Conservation (phyloP, 2,329 filamentous ascomycete genomes). For the Lecanicillium sp. region DNA sequence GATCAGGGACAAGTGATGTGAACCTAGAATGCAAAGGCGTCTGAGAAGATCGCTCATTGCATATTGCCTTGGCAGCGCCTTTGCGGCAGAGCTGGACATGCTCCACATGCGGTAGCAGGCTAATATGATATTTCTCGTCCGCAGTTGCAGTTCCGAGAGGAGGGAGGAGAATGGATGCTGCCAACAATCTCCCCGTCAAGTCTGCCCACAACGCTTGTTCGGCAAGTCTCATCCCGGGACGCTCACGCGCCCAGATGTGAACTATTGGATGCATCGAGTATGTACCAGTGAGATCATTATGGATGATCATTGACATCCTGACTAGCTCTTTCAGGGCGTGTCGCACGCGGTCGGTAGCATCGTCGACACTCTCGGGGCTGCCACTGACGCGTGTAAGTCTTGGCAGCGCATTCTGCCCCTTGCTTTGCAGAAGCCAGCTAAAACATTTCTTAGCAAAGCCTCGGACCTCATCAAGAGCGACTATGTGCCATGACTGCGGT, state of each 20-base stretch:
- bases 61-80: not conserved
- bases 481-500: not conserved
- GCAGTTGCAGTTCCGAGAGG: not conserved
- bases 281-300: slow-evolving; percentile 2
- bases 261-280: slow-evolving; percentile 9
- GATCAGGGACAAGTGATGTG: not conserved
- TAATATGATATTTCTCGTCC: slow-evolving; percentile 6
- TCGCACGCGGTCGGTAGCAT: slow-evolving; percentile 3
- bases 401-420: not conserved
- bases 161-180: slow-evolving; percentile 5
- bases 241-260: slow-evolving; percentile 5
- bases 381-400: no score
- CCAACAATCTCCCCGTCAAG: slow-evolving; percentile 1
- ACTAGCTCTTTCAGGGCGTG: slow-evolving; percentile 2
- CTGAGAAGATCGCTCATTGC: not conserved
- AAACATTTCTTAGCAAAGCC: no score
- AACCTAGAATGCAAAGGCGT: not conserved
- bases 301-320: slow-evolving; percentile 1
- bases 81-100: slow-evolving; percentile 3
- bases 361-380: not conserved
- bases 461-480: not conserved
- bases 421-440: not conserved
- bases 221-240: slow-evolving; percentile 1
- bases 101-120: slow-evolving; percentile 5
- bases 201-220: slow-evolving; percentile 8